Evolutionary conservation across 768 basidiomycete species (phyloP).

Genomic region (Suillus americanus): DNA sequence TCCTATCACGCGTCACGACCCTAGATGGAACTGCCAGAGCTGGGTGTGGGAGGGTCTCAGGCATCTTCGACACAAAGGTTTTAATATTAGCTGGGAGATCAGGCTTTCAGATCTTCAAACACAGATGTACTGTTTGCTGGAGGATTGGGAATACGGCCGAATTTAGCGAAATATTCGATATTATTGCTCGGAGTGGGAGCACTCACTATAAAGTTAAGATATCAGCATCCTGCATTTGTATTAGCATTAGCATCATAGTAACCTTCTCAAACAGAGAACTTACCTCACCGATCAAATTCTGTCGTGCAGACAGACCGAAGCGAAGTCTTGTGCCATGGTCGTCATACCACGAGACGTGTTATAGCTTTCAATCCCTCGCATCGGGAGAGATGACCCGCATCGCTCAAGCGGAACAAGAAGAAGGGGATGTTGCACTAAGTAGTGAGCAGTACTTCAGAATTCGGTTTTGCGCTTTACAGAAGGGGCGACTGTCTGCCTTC

Average conservation of each 20-base stretch:
- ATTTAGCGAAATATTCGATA: not conserved
- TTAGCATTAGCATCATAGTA: not conserved
- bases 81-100: slow-evolving; percentile 17
- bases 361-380: not conserved
- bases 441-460: not conserved
- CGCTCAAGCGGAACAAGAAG: not conserved
- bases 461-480: not conserved
- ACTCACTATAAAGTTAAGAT: not conserved
- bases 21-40: slow-evolving; percentile 26
- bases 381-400: not conserved
- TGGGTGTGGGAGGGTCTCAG: slow-evolving; percentile 28
- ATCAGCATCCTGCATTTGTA: not conserved
- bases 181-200: not conserved
- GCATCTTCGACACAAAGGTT: slow-evolving; percentile 6
- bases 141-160: slow-evolving; percentile 25
- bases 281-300: not conserved
- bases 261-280: not conserved
- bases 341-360: not conserved
- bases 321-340: not conserved
- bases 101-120: slow-evolving; percentile 18
- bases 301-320: not conserved
- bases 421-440: not conserved
- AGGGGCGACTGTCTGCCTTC: not conserved
- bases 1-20: slow-evolving; percentile 20
- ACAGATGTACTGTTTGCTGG: slow-evolving; percentile 26